Base-by-base conservation (phyloP, 352 stramenopile genomes). In the Pythium sp. region DNA sequence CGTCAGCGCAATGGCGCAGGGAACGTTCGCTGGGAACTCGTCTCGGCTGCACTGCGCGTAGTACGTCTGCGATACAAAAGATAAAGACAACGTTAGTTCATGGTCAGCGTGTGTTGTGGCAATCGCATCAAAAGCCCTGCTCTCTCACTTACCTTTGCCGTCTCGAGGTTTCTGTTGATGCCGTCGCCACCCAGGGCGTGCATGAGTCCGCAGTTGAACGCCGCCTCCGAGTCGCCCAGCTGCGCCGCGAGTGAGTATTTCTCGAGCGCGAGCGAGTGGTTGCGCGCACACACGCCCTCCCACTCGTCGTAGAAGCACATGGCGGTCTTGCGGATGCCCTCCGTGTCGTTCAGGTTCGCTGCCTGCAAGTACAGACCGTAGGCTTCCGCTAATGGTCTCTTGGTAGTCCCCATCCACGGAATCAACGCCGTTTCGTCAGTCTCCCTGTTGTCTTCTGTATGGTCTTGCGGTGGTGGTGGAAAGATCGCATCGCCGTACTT, bases 241-340 rank as follows among this genome's bases (percentile, higher is more conserved):
- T 75, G 58, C 0, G 82, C 78, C 15, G 86, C 86, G 26, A 76
- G 65, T 41, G 74, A 64, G 61, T 90, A 94, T 3, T 73, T 72
- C 64, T 84, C 74, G 32, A 93, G 73, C 32, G 86, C 84, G 24
- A 64, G 61, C 9, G 81, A 78, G 54, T 72, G 71, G 66, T 94
- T 90, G 36, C 67, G 71, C 2, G 70, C 32, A 26, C 86, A 94
- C 14, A 87, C 82, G 34, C 76, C 78, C 0, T 34, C 36, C 84
- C 86, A 94, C 1, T 78, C 76, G 46, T 92, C 80, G 58, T 91
- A 76, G 34, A 81, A 84, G 63, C 86, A 94, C 7, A 66, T 58
- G 0, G 82, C 86, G 0, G 78, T 86, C 69, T 90, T 92, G 38
- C 84, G 82, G 30, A 94, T 74, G 56, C 80, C 81, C 65, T 94